These are phyloP conservation scores for Leishmania major DNA, from an alignment of 208 protist genomes.

Conservation along the genomic window DNA sequence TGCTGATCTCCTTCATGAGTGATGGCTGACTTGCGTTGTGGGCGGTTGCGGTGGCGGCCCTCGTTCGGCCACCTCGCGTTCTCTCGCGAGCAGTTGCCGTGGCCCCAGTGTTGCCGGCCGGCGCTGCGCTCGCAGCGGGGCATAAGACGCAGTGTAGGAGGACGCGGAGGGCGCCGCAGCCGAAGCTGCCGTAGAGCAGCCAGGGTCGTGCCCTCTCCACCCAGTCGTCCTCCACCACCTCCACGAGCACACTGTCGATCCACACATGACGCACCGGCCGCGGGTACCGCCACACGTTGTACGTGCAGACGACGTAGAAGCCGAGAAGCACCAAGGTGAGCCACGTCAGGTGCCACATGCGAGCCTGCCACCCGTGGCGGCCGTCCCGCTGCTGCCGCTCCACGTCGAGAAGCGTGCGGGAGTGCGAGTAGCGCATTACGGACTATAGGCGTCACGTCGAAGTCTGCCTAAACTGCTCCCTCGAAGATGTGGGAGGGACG, in stretches of 20 bases:
- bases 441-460: neutral
- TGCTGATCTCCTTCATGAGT: constrained; percentile 2
- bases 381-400: constrained; percentile 30
- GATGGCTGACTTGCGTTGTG: neutral
- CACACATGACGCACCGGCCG: constrained; percentile 43
- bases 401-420: constrained; percentile 21
- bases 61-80: neutral
- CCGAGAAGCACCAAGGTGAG: constrained; percentile 14
- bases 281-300: constrained; percentile 41
- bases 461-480: neutral
- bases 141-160: constrained; percentile 13
- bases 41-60: neutral
- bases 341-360: constrained; percentile 20
- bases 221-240: constrained; percentile 64
- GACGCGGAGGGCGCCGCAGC: constrained; percentile 26
- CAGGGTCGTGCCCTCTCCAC: constrained; percentile 13
- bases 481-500: neutral
- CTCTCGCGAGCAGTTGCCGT: neutral
- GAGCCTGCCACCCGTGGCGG: constrained; percentile 11
- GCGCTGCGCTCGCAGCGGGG: neutral
- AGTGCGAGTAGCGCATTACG: constrained; percentile 35
- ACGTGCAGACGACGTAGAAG: constrained; percentile 20
- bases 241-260: constrained; percentile 79
- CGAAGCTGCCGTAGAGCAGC: constrained; percentile 22
- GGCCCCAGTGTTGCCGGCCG: neutral